Conservation (phyloP, 441 rosid genomes). For the Kokia cookei region DNA sequence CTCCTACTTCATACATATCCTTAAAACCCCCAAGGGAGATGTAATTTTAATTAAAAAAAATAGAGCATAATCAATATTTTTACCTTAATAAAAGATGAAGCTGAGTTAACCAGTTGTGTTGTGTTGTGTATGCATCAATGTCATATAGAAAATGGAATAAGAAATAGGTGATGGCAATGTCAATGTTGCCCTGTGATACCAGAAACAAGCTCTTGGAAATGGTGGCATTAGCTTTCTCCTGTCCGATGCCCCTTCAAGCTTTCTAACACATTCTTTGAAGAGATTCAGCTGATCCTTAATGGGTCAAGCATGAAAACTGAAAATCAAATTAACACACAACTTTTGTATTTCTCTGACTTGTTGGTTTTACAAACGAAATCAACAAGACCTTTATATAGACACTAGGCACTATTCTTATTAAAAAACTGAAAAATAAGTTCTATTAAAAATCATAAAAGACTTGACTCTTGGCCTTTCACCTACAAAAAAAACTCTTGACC, state of each 20-base stretch:
- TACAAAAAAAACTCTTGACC: too few species aligned
- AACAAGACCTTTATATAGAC: too few species aligned
- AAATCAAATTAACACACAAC: too few species aligned
- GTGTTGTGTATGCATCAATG: constrained; percentile 12
- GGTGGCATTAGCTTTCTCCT: constrained; percentile 11
- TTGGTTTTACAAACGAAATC: too few species aligned
- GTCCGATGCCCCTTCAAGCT: constrained; percentile 19
- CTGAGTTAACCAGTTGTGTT: constrained; percentile 5
- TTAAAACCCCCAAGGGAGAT: background rate
- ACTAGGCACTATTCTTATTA: too few species aligned
- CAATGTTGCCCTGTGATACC: constrained; percentile 25
- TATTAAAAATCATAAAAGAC: too few species aligned
- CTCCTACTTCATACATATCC: constrained; percentile 25
- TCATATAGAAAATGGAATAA: background rate
- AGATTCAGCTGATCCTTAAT: constrained; percentile 12
- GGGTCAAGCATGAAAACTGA: too few species aligned
- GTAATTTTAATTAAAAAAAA: background rate
- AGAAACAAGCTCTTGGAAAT: constrained; percentile 12
- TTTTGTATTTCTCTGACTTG: too few species aligned
- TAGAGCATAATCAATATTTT: background rate
- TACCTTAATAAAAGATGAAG: constrained; percentile 25
- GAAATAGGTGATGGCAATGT: constrained; percentile 20
- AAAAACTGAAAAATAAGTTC: too few species aligned
- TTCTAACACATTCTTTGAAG: constrained; percentile 14
- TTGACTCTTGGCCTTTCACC: too few species aligned